A percentile compares a stretch with the other conserved stretches of the same genome.
These are phyloP conservation scores for Chara braunii DNA, from an alignment of 139 green algal genomes.

Conservation along the genomic window DNA sequence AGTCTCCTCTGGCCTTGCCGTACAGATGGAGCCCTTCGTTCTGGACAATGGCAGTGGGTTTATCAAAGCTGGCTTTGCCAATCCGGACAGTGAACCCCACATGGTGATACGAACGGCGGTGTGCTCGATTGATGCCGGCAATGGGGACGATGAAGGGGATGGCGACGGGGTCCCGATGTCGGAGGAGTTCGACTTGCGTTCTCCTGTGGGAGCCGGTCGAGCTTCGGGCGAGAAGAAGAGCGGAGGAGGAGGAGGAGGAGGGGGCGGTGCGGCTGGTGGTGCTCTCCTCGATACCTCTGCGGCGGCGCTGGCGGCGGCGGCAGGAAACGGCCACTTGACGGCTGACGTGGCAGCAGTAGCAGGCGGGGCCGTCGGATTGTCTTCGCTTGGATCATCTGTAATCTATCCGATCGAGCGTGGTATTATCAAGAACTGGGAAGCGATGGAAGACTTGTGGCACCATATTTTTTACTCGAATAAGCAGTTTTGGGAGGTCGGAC, in stretches of 20 bases:
- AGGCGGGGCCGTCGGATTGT: neutral
- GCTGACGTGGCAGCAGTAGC: neutral
- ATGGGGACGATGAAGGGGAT: neutral
- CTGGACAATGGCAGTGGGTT: constrained; percentile 10
- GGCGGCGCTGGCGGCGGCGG: neutral
- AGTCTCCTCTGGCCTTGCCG: no score
- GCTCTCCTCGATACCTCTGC: neutral
- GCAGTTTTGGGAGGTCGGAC: constrained; percentile 31
- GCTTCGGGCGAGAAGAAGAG: neutral
- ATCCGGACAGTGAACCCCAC: constrained; percentile 10
- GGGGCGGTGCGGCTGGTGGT: neutral
- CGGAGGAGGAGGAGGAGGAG: neutral
- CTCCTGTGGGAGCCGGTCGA: neutral
- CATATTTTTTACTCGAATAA: constrained; percentile 33
- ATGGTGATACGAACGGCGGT: neutral
- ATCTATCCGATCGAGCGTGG: constrained; percentile 22
- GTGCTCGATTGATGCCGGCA: neutral
- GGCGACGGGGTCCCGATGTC: no score
- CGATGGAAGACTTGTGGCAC: constrained; percentile 37
- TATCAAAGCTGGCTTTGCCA: constrained; percentile 21
- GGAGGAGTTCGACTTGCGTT: neutral
- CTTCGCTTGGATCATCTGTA: neutral
- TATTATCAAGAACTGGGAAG: constrained; percentile 27
- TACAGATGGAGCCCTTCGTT: constrained; percentile 27
- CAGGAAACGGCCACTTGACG: neutral